phyloP scores from a whole-genome alignment of 139 green algal species.

The Coelastrella sp. region DNA sequence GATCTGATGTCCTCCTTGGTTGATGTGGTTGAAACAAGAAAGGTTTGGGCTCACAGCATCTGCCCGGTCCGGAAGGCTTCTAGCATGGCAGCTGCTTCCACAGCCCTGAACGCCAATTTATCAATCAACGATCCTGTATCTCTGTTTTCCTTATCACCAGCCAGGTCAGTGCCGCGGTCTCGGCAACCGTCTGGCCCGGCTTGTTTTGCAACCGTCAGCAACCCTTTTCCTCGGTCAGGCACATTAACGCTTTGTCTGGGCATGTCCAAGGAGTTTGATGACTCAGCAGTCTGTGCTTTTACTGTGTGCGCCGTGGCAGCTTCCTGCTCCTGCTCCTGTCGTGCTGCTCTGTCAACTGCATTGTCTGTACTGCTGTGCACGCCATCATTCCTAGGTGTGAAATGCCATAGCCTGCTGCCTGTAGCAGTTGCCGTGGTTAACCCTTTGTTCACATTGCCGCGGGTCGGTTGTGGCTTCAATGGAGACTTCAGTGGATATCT shows the following conservation, averaged over 20 bases:
- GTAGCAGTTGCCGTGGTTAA: background rate
- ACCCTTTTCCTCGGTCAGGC: background rate
- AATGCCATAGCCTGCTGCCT: background rate
- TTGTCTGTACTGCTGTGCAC: too few relatives aligned
- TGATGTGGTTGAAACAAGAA: too few relatives aligned
- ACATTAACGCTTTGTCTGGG: background rate
- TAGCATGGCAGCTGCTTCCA: slow-evolving; percentile 1
- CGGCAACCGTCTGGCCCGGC: background rate
- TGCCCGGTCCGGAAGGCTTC: background rate
- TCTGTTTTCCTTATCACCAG: background rate
- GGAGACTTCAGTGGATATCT: background rate
- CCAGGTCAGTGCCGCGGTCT: background rate
- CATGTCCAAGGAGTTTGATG: background rate
- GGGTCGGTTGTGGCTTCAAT: too few relatives aligned
- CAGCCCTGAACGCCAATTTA: slow-evolving; percentile 6
- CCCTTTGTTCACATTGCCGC: too few relatives aligned
- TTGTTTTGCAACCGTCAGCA: background rate
- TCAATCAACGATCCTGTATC: slow-evolving; percentile 9
- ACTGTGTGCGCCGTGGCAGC: slow-evolving; percentile 13
- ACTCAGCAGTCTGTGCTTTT: background rate
- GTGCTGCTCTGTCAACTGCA: background rate
- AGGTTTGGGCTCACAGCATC: background rate
- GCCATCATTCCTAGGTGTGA: background rate
- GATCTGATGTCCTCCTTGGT: too few relatives aligned
- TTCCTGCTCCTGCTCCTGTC: slow-evolving; percentile 11